Evolutionary conservation across 768 basidiomycete genomes (phyloP), one percentile per base, ranked within the genome.

Genomic region (Gloeophyllum trabeum): DNA sequence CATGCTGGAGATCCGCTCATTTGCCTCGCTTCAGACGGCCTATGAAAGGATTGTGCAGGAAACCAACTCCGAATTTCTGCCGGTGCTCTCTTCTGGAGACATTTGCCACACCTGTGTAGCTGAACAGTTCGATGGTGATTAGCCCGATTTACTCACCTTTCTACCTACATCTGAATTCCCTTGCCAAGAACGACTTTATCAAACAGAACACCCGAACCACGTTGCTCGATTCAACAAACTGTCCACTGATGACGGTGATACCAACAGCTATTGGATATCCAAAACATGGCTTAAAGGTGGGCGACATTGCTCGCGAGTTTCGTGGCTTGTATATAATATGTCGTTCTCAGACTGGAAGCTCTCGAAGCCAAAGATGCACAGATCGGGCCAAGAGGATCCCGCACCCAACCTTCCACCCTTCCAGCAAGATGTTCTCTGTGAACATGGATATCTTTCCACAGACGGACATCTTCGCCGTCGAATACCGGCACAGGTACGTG

Each of bases 201-300:
- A 74, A 47, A 63, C 72, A 14, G 69, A 80, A 47, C 87, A 90
- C 55, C 77, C 80, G 20, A 67, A 62, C 35, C 55, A 70, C n/a
- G 76, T 84, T 0, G 57, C 64, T 21, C 57, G 65, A 42, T 81
- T 87, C 43, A 78, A 86, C 37, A 64, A 69, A 3, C 54, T 75
- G 4, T 65, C 65, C 28, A 62, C 68, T 21, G 59, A 66, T 6
- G 60, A 61, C 3, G 61, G 61, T 10, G 71, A 72, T 43, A 56
- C 59, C 13, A 47, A 49, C 13, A 72, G 73, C 5, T 79, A 69
- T 54, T 86, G 81, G 79, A 75, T 90, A 52, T 90, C 88, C 0
- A 87, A 80, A 54, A 56, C 61, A 4, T 91, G 89, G 89, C 56
- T 83, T 3, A 81, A 71, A 72, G 87, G 87, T 82, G 44, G 13